Evolutionary conservation across 2,329 filamentous ascomycete species (phyloP).

Genomic region (Neurospora sp.): DNA sequence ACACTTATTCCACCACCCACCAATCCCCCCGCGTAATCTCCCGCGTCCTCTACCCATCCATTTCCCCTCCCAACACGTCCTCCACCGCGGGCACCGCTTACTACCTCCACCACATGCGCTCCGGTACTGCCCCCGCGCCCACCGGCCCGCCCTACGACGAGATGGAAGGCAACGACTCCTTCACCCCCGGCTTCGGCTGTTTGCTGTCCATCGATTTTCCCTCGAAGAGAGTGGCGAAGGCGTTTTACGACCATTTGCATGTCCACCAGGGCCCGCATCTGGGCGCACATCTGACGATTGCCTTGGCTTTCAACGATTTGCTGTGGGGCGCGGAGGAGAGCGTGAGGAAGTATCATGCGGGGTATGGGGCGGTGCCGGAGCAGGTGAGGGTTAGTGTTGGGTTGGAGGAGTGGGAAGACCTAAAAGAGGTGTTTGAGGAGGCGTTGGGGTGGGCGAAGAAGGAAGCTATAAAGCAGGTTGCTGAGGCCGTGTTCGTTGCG

Average conservation of each 20-base stretch:
- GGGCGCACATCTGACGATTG: constrained; percentile 41
- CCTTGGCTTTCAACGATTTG: constrained; percentile 36
- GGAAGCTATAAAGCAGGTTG: not conserved
- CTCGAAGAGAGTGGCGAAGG: constrained; percentile 26
- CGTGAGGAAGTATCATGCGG: constrained; percentile 26
- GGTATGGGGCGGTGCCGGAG: constrained; percentile 28
- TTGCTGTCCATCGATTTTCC: constrained; percentile 42
- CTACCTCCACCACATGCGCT: constrained; percentile 35
- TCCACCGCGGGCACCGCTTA: constrained; percentile 42
- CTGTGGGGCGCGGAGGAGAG: constrained; percentile 30
- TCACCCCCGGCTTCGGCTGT: constrained; percentile 44
- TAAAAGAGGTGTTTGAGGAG: constrained; percentile 29
- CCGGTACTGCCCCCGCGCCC: constrained; percentile 24
- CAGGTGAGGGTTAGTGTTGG: constrained; percentile 38
- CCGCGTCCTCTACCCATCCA: not conserved
- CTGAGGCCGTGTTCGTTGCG: too few relatives aligned
- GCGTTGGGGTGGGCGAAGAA: constrained; percentile 22
- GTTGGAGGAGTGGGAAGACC: constrained; percentile 31
- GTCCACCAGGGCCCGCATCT: constrained; percentile 44
- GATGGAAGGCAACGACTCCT: constrained; percentile 19
- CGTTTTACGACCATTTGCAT: constrained; percentile 40
- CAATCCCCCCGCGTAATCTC: not conserved
- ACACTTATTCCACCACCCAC: constrained; percentile 23
- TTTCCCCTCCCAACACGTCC: constrained; percentile 9
- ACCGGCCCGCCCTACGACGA: constrained; percentile 26